These are phyloP conservation scores for Allantophomopsis lycopodina DNA, from an alignment of 2,329 filamentous ascomycete genomes.

Conservation along the genomic window DNA sequence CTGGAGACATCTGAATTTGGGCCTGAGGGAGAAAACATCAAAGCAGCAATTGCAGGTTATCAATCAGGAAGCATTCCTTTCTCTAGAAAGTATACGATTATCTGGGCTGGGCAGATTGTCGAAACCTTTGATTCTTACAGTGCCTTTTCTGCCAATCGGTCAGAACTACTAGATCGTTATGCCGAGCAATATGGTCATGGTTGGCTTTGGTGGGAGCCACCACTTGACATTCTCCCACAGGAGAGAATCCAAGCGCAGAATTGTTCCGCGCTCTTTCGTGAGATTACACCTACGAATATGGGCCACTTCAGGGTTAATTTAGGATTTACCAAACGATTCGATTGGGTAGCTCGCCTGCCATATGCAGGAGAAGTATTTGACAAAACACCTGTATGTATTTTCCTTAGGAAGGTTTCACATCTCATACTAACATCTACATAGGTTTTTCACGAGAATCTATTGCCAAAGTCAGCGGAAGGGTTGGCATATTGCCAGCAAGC, in stretches of 20 bases:
- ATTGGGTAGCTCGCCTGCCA: conserved; percentile 6
- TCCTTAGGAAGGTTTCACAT: neutral
- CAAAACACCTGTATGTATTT: neutral
- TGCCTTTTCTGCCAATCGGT: conserved; percentile 24
- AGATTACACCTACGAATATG: conserved; percentile 1
- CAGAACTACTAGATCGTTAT: conserved; percentile 25
- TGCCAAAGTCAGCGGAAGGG: neutral
- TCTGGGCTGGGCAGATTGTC: conserved; percentile 28
- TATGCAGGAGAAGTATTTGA: neutral
- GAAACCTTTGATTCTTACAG: conserved; percentile 23
- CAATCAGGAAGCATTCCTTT: conserved; percentile 24
- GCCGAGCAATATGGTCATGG: conserved; percentile 21
- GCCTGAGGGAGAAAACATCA: conserved; percentile 26
- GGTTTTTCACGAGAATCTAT: no score
- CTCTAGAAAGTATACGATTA: conserved; percentile 24
- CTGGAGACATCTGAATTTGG: conserved; percentile 19
- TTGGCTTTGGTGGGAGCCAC: conserved; percentile 32
- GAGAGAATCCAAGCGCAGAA: neutral
- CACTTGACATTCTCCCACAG: conserved; percentile 17
- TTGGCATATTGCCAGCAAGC: conserved; percentile 4
- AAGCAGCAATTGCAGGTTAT: conserved; percentile 27
- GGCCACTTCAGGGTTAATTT: conserved; percentile 6
- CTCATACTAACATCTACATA: neutral
- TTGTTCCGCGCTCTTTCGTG: conserved; percentile 1
- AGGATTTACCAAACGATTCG: conserved; percentile 9